Evolutionary conservation across 1,284 basidiomycete species (phyloP), one percentile per base, ranked within the genome.

Genomic region (Acaromyces ingoldii): DNA sequence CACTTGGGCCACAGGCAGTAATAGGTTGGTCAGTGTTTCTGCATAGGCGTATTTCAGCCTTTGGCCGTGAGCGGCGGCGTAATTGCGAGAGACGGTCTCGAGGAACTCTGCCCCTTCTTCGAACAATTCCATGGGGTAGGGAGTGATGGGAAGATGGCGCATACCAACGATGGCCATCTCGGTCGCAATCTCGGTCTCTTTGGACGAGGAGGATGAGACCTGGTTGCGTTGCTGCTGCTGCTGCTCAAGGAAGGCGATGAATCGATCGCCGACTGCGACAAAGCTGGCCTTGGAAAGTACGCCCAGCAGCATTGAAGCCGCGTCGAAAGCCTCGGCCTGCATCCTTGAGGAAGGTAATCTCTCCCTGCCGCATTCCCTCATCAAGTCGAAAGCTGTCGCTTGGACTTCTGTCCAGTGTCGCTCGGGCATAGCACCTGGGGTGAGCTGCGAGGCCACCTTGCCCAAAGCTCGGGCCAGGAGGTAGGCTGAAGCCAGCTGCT

Each of bases 81-180:
- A 96, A 1, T 86, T 85, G 56, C 85, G 86, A 0, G 90, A 85
- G 9, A 96, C 77, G 2, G 84, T 82, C 49, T 89, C 85, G 75
- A 96, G 78, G 66, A 96, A 95, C 62, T 96, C 91, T 4, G 91
- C 87, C 2, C 88, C 89, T 76, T 93, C 88, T 74, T 96, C 92
- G 57, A 96, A 92, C 2, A 86, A 84, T 70, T 92, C 88, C 37
- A 90, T 87, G 0, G 92, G 92, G 82, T 90, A 96, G 31, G 92
- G 62, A 7, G 65, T 70, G 56, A 75, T 70, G 34, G 58, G 58
- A 25, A 75, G 55, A 43, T 74, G 61, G 5, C 67, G 60, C 47
- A 72, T 58, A 30, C 65, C 67, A 22, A 65, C 63, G 15, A 74
- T 65, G 25, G 66, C 64, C 2, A 65, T 63, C 25, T 70, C 63